A percentile compares a stretch with the other conserved stretches of the same genome.
Conservation (phyloP, 306 rosid genomes). For the Leucaena leucocephala region DNA sequence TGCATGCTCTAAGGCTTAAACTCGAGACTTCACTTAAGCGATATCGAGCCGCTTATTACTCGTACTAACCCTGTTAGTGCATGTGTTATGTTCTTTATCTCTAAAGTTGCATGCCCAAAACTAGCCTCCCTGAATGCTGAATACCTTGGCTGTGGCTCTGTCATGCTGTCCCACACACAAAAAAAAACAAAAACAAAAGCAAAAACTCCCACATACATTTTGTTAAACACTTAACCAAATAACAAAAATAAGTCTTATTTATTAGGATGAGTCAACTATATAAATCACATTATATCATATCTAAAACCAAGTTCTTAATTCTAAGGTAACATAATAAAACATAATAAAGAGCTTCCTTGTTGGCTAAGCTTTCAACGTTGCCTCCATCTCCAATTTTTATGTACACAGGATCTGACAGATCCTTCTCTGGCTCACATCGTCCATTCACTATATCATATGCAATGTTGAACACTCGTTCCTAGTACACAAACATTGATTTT, state of each 20-base stretch:
- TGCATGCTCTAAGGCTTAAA: too few relatives aligned
- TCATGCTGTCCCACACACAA: constrained; percentile 57
- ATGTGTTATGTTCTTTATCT: constrained; percentile 78
- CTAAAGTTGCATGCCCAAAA: constrained; percentile 85
- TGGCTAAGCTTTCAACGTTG: constrained; percentile 80
- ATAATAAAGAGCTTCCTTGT: constrained; percentile 38
- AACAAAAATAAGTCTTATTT: too few relatives aligned
- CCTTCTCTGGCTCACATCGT: constrained; percentile 61
- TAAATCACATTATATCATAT: too few relatives aligned
- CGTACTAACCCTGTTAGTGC: too few relatives aligned
- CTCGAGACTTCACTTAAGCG: too few relatives aligned
- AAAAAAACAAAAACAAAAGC: not conserved
- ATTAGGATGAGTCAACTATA: too few relatives aligned
- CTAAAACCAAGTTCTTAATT: too few relatives aligned
- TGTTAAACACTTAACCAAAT: not conserved
- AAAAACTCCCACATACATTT: not conserved
- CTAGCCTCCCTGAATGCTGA: constrained; percentile 87
- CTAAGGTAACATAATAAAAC: too few relatives aligned
- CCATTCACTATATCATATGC: constrained; percentile 75
- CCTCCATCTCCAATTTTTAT: constrained; percentile 95
- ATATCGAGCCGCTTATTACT: too few relatives aligned
- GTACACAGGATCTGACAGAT: constrained; percentile 84
- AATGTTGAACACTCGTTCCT: constrained; percentile 85
- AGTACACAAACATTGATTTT: constrained; percentile 5
- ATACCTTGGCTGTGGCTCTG: constrained; percentile 81